A percentile compares a stretch with the other conserved stretches of the same genome.
Evolutionary conservation across 257 asterid genomes (phyloP).

Genomic region (Solanum rostratum): DNA sequence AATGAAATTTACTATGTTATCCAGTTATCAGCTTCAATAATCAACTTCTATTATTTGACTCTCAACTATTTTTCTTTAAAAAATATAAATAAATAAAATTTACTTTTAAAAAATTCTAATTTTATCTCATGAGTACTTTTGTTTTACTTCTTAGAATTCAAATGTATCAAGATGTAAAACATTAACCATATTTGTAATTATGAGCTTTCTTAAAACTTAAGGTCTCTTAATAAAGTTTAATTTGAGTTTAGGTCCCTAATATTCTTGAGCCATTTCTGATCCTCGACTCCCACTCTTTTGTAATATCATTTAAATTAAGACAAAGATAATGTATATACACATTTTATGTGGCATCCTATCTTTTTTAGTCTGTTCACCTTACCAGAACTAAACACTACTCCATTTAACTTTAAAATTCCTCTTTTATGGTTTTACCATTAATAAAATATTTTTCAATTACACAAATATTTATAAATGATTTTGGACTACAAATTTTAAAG

Average conservation of each 20-base stretch:
- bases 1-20: not conserved
- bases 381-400: too few relatives aligned
- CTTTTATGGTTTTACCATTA: too few relatives aligned
- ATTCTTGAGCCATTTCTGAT: rapidly evolving
- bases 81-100: not conserved
- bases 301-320: too few relatives aligned
- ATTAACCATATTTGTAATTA: not conserved
- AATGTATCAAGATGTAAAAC: not conserved
- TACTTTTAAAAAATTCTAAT: too few relatives aligned
- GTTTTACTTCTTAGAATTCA: not conserved
- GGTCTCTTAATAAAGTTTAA: not conserved
- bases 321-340: too few relatives aligned
- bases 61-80: conserved; percentile 11
- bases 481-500: too few relatives aligned
- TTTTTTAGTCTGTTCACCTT: too few relatives aligned
- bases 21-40: not conserved
- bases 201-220: not conserved
- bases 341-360: too few relatives aligned
- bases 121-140: not conserved
- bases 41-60: not conserved
- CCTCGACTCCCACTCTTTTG: not conserved
- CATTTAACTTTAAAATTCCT: too few relatives aligned
- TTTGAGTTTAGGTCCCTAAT: not conserved
- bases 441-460: too few relatives aligned
- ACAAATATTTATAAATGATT: too few relatives aligned